Base-by-base conservation (phyloP, 345 rosid genomes). In the Theobroma cacao region DNA sequence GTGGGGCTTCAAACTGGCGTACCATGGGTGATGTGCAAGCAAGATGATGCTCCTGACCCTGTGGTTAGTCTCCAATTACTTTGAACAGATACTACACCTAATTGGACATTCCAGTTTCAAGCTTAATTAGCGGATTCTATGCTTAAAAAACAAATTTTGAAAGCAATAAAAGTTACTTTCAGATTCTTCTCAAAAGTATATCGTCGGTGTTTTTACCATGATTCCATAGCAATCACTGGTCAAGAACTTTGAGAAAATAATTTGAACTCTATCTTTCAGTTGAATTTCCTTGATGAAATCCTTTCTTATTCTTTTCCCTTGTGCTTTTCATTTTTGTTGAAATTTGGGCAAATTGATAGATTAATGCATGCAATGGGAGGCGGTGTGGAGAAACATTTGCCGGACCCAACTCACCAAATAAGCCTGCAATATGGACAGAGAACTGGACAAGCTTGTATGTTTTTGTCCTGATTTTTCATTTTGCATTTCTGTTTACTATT, bases 11-110 rank as follows among this genome's bases (percentile, higher is more conserved):
- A 89, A 3, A 90, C 97, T 20, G 95, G 97, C 17, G 94, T 93
- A 13, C 98, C 98, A 9, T 94, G 98, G 97, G 89, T 87, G 69
- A 94, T 94, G 97, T 91, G 98, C 87, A 93, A 90, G 88, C 97
- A 94, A 84, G 76, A 85, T 55, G 90, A 94, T 83, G 97, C 97
- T 77, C 96, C 95, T 67, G 91, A 91, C 78, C 97, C 97, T 12
- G 85, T 94, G 91, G 97, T 93, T 75, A 68, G 95, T 84, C 58
- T 64, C 30, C 56, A 33, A 2, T 60, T 47, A 38, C 45, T 71
- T 56, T 3, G 18, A 4, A 18, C 2, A n/a, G 63, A 6, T 33
- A 24, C 34, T 20, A n/a, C 22, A 67, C n/a, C 28, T 62, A 26
- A 17, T 61, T 61, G 8, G 34, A 11, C 64, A 26, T 58, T 58